phyloP scores from a whole-genome alignment of 257 asterid species.

The Solanum bulbocastanum region DNA sequence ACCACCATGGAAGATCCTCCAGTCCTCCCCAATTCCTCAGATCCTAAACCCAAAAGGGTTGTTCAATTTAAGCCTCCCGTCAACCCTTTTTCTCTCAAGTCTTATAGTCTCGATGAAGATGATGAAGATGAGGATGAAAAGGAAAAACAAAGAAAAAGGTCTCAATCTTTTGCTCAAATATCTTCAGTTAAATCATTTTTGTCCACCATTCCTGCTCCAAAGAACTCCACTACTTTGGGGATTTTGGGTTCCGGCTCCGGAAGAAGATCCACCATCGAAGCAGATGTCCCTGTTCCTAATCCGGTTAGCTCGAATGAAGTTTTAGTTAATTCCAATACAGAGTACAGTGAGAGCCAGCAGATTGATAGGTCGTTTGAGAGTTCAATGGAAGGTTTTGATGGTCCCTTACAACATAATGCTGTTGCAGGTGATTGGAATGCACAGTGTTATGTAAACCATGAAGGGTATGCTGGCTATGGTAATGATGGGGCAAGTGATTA shows the following conservation, averaged over 20 bases:
- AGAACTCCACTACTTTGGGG: constrained; percentile 55
- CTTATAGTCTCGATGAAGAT: constrained; percentile 4
- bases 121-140: constrained; percentile 43
- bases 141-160: constrained; percentile 33
- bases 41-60: constrained; percentile 35
- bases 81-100: constrained; percentile 10
- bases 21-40: neutral
- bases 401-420: constrained; percentile 1
- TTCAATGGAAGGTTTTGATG: constrained; percentile 4
- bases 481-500: constrained; percentile 28
- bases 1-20: neutral
- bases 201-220: constrained; percentile 77
- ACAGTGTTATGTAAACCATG: constrained; percentile 21
- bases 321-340: constrained; percentile 10
- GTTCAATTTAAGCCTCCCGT: constrained; percentile 73
- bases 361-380: constrained; percentile 8
- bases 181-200: constrained; percentile 38
- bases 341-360: constrained; percentile 9
- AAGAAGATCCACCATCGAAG: constrained; percentile 58
- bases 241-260: constrained; percentile 38
- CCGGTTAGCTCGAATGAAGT: constrained; percentile 13
- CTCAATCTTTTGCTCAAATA: constrained; percentile 22
- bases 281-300: constrained; percentile 28
- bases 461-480: constrained; percentile 11
- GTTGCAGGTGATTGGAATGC: constrained; percentile 20